Percentiles rank a stretch among this genome's conserved stretches.
phyloP scores from a whole-genome alignment of 2,329 filamentous ascomycete species.

The Trichoderma polysporum region DNA sequence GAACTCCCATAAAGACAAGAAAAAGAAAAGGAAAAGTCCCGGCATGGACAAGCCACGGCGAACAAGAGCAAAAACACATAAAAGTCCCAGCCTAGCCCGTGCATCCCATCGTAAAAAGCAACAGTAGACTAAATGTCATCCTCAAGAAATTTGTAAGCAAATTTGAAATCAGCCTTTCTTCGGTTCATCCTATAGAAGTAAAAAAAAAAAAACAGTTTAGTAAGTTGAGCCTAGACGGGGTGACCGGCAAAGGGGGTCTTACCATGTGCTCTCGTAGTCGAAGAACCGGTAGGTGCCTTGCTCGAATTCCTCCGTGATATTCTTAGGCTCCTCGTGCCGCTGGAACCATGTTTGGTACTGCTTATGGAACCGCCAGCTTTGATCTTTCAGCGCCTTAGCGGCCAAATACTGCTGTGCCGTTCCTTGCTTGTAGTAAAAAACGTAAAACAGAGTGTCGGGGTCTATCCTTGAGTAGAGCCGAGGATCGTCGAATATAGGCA shows the following conservation, averaged over 20 bases:
- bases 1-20: conserved; percentile 16
- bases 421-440: conserved; percentile 98
- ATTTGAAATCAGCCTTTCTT: conserved; percentile 96
- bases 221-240: not conserved
- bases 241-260: conserved; percentile 36
- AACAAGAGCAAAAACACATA: conserved; percentile 12
- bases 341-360: conserved; percentile 99
- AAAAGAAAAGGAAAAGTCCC: not conserved
- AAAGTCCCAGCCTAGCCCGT: not conserved
- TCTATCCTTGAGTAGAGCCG: conserved; percentile 86
- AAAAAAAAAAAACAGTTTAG: no score
- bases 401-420: conserved; percentile 94
- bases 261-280: conserved; percentile 99
- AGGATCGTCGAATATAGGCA: conserved; percentile 88
- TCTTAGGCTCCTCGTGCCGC: conserved; percentile 96
- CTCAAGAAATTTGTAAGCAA: conserved; percentile 96
- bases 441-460: conserved; percentile 94
- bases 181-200: conserved; percentile 87
- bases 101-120: conserved; percentile 5
- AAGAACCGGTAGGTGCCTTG: conserved; percentile 99
- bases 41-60: conserved; percentile 1
- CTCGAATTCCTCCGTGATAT: conserved; percentile 97
- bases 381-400: conserved; percentile 94
- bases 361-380: conserved; percentile 99
- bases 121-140: conserved; percentile 66